Evolutionary conservation across 768 basidiomycete species (phyloP).

Genomic region (Podaxis sp.): DNA sequence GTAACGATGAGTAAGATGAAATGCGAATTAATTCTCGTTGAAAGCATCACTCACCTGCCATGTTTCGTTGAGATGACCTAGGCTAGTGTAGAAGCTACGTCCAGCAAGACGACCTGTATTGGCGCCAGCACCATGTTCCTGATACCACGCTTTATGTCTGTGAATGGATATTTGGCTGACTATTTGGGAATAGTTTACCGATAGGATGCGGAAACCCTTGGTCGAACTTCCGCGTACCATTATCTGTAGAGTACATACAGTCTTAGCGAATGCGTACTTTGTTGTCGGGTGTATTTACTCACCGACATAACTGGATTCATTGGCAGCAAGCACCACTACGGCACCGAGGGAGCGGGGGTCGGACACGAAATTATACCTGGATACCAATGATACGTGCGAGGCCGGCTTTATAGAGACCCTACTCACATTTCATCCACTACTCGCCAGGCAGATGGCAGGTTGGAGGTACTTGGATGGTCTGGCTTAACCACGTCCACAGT

Average conservation of each 20-base stretch:
- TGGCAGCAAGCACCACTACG: conserved; percentile 54
- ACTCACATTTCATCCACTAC: conserved; percentile 59
- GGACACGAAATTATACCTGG: conserved; percentile 67
- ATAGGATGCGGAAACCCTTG: conserved; percentile 78
- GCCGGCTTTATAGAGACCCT: neutral
- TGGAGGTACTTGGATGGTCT: conserved; percentile 58
- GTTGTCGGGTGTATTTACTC: conserved; percentile 10
- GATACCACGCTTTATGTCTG: conserved; percentile 67
- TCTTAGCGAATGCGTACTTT: neutral
- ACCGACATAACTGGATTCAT: conserved; percentile 64
- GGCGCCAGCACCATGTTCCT: conserved; percentile 68
- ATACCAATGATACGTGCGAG: neutral
- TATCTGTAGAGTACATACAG: conserved; percentile 28
- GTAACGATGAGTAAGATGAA: conserved; percentile 10
- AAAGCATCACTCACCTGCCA: conserved; percentile 52
- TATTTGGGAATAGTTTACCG: conserved; percentile 34
- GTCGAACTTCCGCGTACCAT: conserved; percentile 45
- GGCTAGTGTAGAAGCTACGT: conserved; percentile 79
- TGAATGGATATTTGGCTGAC: neutral
- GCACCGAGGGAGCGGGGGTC: conserved; percentile 67
- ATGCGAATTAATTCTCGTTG: neutral
- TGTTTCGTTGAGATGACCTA: conserved; percentile 77
- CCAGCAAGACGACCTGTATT: conserved; percentile 47
- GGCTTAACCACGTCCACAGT: conserved; percentile 54
- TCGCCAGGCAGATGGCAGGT: conserved; percentile 47